These are phyloP conservation scores for Curvularia lunata DNA, from an alignment of 2,329 filamentous ascomycete species.

Conservation along the genomic window DNA sequence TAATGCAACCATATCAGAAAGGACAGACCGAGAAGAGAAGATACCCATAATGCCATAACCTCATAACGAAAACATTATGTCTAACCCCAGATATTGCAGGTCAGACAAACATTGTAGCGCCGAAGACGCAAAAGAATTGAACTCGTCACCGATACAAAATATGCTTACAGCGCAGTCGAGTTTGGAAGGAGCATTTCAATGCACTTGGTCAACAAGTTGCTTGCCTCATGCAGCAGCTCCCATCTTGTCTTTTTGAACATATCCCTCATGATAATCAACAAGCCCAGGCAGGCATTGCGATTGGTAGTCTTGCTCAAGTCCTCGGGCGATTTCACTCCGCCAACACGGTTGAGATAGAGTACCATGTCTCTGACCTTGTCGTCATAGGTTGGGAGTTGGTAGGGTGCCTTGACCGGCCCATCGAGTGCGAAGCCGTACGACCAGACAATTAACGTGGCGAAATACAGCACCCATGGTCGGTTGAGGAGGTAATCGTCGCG, in stretches of 20 bases:
- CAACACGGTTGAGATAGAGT: constrained; percentile 74
- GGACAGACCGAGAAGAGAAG: constrained; percentile 12
- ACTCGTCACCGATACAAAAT: not conserved
- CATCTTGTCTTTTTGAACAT: constrained; percentile 84
- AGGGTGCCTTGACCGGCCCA: constrained; percentile 67
- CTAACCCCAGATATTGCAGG: not conserved
- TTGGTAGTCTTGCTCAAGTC: constrained; percentile 76
- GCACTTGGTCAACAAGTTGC: constrained; percentile 79
- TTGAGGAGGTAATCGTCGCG: constrained; percentile 90
- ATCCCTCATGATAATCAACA: constrained; percentile 81
- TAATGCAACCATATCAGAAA: constrained; percentile 17
- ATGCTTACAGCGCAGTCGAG: constrained; percentile 19
- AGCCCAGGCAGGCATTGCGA: constrained; percentile 80
- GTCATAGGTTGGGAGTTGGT: constrained; percentile 63
- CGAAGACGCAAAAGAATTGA: constrained; percentile 1
- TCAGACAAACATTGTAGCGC: not conserved
- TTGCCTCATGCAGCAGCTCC: constrained; percentile 90
- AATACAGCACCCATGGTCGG: constrained; percentile 93
- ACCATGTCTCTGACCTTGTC: constrained; percentile 81
- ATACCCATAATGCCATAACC: constrained; percentile 13
- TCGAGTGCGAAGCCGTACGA: constrained; percentile 91
- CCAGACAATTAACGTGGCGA: constrained; percentile 91
- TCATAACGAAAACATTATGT: constrained; percentile 17
- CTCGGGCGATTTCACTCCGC: constrained; percentile 74
- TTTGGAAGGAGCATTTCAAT: constrained; percentile 64